These are phyloP conservation scores for Rosa multiflora DNA, from an alignment of 306 rosid species.

Conservation along the genomic window DNA sequence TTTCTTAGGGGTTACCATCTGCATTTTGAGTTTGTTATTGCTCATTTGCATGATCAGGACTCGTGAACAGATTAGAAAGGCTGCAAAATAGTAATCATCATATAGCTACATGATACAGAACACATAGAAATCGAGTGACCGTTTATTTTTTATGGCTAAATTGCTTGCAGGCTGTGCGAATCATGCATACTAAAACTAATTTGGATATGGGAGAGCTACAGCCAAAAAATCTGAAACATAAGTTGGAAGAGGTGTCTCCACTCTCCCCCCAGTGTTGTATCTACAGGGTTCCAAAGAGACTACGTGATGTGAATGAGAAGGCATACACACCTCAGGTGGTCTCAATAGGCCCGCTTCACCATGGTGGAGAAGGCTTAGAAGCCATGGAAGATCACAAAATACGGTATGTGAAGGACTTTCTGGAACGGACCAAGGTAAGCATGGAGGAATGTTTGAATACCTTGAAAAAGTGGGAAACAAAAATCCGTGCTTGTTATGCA, in stretches of 20 bases:
- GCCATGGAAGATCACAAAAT: conserved; percentile 29
- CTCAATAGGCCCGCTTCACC: conserved; percentile 28
- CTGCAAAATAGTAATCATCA: too few relatives aligned
- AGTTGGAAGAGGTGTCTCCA: background rate
- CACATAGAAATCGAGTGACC: too few relatives aligned
- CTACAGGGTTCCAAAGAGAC: conserved; percentile 13
- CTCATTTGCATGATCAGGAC: too few relatives aligned
- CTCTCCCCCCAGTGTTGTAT: background rate
- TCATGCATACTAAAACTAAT: too few relatives aligned
- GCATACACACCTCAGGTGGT: conserved; percentile 24
- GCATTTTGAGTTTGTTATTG: background rate
- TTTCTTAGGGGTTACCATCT: background rate
- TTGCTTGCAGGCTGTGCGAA: too few relatives aligned
- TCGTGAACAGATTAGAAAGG: too few relatives aligned
- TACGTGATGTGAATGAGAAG: conserved; percentile 19
- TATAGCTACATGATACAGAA: too few relatives aligned
- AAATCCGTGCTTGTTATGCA: background rate
- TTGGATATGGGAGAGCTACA: background rate
- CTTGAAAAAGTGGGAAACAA: background rate
- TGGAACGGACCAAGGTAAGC: conserved; percentile 5
- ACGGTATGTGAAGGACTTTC: conserved; percentile 6
- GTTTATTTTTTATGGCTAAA: too few relatives aligned
- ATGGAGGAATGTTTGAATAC: background rate
- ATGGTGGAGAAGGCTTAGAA: conserved; percentile 19
- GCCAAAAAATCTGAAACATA: background rate